Percentiles rank a stretch among this genome's conserved stretches.
phyloP scores from a whole-genome alignment of 2,329 filamentous ascomycete species.

The Apiospora koreana region DNA sequence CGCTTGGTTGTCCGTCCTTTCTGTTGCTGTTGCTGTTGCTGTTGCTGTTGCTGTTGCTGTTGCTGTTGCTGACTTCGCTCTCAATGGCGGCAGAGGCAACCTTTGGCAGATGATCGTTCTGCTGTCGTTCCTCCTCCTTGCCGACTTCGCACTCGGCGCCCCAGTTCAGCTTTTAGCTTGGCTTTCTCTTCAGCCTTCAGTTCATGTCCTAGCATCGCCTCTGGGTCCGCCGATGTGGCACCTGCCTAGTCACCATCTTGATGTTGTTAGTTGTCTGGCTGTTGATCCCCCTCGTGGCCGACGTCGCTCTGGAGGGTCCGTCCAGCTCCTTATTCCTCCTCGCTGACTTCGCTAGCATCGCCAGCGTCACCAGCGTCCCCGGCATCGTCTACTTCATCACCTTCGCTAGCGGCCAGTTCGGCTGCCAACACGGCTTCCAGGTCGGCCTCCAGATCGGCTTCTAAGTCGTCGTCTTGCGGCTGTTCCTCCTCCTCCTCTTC shows the following conservation, averaged over 20 bases:
- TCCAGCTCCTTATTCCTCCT: conserved; percentile 29
- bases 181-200: conserved; percentile 21
- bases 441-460: conserved; percentile 38
- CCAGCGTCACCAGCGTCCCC: neutral
- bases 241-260: neutral
- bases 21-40: no score
- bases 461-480: conserved; percentile 31
- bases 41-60: no score
- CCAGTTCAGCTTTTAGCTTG: neutral
- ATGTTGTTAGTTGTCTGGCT: neutral
- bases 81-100: neutral
- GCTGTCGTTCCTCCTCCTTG: neutral
- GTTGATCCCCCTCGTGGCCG: neutral
- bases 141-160: neutral
- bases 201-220: conserved; percentile 18
- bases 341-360: conserved; percentile 35
- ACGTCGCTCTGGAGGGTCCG: neutral
- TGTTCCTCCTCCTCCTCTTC: conserved; percentile 26
- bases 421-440: conserved; percentile 31
- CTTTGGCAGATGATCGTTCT: no score
- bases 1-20: neutral
- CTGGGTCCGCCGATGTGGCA: neutral
- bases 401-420: conserved; percentile 27
- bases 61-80: neutral
- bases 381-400: conserved; percentile 14